phyloP scores from a whole-genome alignment of 768 basidiomycete species.

The Boletus barrowsii region DNA sequence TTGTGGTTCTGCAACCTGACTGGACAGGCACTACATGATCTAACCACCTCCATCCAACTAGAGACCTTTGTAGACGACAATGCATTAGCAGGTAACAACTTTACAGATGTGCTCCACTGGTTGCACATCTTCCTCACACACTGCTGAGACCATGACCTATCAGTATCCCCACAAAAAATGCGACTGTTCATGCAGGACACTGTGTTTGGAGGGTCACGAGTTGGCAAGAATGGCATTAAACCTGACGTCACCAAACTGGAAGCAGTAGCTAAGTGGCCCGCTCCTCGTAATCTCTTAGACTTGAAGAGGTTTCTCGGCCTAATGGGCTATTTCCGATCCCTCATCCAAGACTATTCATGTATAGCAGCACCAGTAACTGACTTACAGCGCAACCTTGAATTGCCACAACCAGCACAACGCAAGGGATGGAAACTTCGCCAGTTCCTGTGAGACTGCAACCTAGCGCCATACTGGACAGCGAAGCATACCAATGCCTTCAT shows the following conservation, averaged over 20 bases:
- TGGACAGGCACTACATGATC: background rate
- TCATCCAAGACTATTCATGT: slow-evolving; percentile 7
- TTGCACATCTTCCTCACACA: background rate
- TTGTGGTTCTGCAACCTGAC: background rate
- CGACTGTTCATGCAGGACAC: slow-evolving; percentile 7
- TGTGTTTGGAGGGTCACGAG: background rate
- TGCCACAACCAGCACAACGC: background rate
- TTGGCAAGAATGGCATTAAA: background rate
- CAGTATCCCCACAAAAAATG: slow-evolving; percentile 6
- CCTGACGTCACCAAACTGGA: background rate
- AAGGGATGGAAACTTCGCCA: background rate
- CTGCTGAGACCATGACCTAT: background rate
- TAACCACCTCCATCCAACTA: background rate
- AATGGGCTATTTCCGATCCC: slow-evolving; percentile 4
- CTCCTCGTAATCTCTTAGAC: background rate
- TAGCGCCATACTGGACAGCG: slow-evolving; percentile 9
- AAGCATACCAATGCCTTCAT: slow-evolving; percentile 27
- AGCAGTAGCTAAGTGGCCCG: slow-evolving; percentile 6
- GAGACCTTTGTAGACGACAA: background rate
- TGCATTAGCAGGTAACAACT: background rate
- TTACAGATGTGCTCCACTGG: background rate
- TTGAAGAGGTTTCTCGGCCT: slow-evolving; percentile 6
- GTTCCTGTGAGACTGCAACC: background rate
- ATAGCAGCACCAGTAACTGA: background rate
- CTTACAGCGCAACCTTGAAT: background rate